Evolutionary conservation across 441 rosid species (phyloP), one percentile per base, ranked within the genome.

Genomic region (Dalechampia spathulata): DNA sequence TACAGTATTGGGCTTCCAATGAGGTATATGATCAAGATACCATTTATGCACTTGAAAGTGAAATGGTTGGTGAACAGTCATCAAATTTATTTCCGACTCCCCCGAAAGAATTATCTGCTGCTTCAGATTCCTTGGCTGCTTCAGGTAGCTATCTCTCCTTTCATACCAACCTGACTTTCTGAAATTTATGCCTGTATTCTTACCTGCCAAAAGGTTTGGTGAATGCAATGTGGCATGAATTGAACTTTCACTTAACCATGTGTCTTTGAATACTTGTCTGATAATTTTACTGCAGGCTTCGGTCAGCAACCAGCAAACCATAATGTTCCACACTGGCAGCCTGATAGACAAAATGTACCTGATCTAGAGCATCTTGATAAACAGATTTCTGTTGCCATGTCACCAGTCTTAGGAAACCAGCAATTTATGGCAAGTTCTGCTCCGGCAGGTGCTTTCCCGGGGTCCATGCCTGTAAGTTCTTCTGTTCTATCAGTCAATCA

Each of bases 1-100:
- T 91, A 57, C 92, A 82, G 69, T 91, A 87, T 62, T 90, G 97
- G 99, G 95, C 83, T 62, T 78, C 96, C 19, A 90, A 93, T 71
- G 96, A 85, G 77, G 97, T 93, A 60, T 93, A 79, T 71, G 88
- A 90, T 74, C 82, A 82, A 71, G 99, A 90, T 67, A 74, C 83
- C 43, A 81, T 90, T 58, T 77, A 77, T 79, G 71, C 70, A 46
- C 70, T 93, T 28, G 96, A 93, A 72, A 67, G 76, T 68, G 99
- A 93, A 74, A 93, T 93, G 97, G 46, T 78, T 65, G 76, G 83
- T 62, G 97, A 86, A 68, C 79, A 76, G 52, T 68, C 79, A 15
- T 46, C 78, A 53, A 75, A 48, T 74, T 63, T 79, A 38, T 74
- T 82, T 62, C 62, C 82, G 34, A 80, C 77, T 58, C 73, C 82